Percentiles rank a stretch among this genome's conserved stretches.
Conservation (phyloP, 202 grass and related monocot genomes). For the Tripidium arundinaceum region DNA sequence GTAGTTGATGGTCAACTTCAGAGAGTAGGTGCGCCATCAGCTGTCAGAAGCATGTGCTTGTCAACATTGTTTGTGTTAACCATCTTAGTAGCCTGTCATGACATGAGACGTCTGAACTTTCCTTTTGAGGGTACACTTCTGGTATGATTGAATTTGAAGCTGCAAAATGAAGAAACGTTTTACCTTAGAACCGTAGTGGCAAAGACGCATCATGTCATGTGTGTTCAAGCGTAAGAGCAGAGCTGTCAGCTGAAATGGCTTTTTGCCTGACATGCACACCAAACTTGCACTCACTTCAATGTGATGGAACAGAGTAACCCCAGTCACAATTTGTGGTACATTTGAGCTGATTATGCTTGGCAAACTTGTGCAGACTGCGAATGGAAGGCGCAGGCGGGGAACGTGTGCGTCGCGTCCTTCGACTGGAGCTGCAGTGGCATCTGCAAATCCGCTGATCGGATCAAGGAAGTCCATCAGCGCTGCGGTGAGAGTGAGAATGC, state of each 20-base stretch:
- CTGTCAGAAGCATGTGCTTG: constrained; percentile 49
- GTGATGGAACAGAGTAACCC: background rate
- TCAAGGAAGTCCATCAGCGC: constrained; percentile 66
- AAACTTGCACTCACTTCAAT: background rate
- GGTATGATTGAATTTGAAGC: constrained; percentile 4
- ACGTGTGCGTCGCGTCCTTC: constrained; percentile 64
- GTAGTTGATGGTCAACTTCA: constrained; percentile 51
- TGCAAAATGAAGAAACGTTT: constrained; percentile 7
- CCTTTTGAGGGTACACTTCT: background rate
- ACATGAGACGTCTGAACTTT: constrained; percentile 34
- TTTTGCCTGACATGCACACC: background rate
- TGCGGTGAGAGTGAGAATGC: constrained; percentile 61
- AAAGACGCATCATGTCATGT: background rate
- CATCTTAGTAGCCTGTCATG: constrained; percentile 15
- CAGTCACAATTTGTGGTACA: background rate
- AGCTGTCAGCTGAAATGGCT: background rate
- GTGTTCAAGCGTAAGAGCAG: background rate
- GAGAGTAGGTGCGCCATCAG: constrained; percentile 33
- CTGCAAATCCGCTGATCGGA: constrained; percentile 78
- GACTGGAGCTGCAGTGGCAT: constrained; percentile 92
- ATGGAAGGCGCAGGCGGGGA: constrained; percentile 77
- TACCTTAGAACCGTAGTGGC: background rate
- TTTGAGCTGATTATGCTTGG: background rate
- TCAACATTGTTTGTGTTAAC: constrained; percentile 37
- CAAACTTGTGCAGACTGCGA: constrained; percentile 54